phyloP scores from a whole-genome alignment of 2,329 filamentous ascomycete genomes.

The Aspergillus pseudoglaucus region DNA sequence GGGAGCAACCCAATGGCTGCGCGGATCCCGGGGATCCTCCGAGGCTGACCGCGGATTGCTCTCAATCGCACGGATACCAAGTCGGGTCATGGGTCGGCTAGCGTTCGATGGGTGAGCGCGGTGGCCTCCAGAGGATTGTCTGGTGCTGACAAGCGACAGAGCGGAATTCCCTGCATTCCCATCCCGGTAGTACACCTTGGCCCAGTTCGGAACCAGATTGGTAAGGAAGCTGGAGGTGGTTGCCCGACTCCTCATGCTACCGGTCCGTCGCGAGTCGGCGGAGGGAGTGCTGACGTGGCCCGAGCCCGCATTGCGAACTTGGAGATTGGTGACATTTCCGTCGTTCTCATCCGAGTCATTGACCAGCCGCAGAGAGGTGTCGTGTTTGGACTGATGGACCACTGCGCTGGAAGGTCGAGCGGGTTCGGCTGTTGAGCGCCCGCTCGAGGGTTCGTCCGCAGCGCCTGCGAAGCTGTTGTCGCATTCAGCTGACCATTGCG shows the following conservation, averaged over 20 bases:
- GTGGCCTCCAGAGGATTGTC: conserved; percentile 23
- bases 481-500: conserved; percentile 35
- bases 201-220: conserved; percentile 42
- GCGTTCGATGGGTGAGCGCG: conserved; percentile 24
- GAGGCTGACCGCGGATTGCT: conserved; percentile 6
- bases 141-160: conserved; percentile 34
- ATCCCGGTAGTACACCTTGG: conserved; percentile 64
- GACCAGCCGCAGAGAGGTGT: conserved; percentile 31
- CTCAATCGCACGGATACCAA: conserved; percentile 13
- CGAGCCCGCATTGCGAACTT: conserved; percentile 24
- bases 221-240: conserved; percentile 42
- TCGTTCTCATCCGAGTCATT: conserved; percentile 27
- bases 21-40: conserved; percentile 34
- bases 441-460: conserved; percentile 11
- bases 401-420: conserved; percentile 19
- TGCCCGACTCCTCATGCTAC: conserved; percentile 33
- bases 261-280: conserved; percentile 29
- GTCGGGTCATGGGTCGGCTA: conserved; percentile 20
- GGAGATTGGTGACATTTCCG: conserved; percentile 32
- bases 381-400: conserved; percentile 13
- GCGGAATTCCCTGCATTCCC: conserved; percentile 45
- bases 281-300: conserved; percentile 37
- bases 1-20: conserved; percentile 36
- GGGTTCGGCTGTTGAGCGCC: conserved; percentile 17
- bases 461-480: conserved; percentile 19